These are phyloP conservation scores for Acacia pycnantha DNA, from an alignment of 331 rosid species.

Conservation along the genomic window DNA sequence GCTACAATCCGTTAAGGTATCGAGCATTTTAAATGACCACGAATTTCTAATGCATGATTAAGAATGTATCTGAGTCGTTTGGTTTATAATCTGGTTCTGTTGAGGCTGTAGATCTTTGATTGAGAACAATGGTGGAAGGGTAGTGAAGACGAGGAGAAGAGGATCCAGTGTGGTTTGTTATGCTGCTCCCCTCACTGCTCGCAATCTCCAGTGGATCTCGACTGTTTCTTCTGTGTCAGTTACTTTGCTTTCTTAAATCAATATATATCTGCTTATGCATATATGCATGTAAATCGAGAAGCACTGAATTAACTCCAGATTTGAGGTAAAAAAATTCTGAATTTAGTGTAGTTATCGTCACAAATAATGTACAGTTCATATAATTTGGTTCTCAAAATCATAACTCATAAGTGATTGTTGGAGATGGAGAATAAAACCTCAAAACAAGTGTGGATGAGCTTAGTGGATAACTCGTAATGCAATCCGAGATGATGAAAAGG, in stretches of 20 bases:
- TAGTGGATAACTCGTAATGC: background rate
- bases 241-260: background rate
- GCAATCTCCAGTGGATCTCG: conserved; percentile 66
- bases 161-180: conserved; percentile 48
- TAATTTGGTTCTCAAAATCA: background rate
- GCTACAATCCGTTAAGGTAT: conserved; percentile 35
- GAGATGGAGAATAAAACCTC: background rate
- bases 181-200: conserved; percentile 50
- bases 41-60: background rate
- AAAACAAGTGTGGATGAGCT: background rate
- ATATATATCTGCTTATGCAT: background rate
- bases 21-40: background rate
- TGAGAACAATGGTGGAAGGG: conserved; percentile 26
- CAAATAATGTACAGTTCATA: background rate
- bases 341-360: background rate
- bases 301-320: background rate
- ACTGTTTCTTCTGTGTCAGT: conserved; percentile 59
- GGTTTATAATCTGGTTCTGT: background rate
- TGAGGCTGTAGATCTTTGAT: conserved; percentile 36
- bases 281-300: background rate
- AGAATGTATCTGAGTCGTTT: background rate
- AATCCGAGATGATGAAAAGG: background rate
- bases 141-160: conserved; percentile 28
- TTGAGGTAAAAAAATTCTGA: background rate
- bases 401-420: background rate